Evolutionary conservation across 225 moss, liverwort and hornwort genomes (phyloP).

Genomic region (Physcomitrellopsis africana): DNA sequence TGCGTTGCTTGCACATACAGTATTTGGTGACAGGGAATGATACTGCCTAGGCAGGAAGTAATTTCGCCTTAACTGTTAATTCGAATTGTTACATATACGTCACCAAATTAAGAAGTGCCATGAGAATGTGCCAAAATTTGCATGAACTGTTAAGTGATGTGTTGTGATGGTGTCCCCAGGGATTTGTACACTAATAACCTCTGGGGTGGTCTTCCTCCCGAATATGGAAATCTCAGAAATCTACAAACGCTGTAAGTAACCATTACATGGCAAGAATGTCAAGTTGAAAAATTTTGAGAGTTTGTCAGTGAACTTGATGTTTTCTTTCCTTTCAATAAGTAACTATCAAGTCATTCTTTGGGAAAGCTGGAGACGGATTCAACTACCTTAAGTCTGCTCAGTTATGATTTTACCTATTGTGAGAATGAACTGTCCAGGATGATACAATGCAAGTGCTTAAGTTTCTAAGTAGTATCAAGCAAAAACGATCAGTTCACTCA

Average conservation of each 20-base stretch:
- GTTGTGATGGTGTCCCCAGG: neutral
- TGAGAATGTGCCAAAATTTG: neutral
- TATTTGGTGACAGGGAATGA: too few species aligned
- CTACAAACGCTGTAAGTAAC: slow-evolving; percentile 21
- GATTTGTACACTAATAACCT: slow-evolving; percentile 22
- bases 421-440: neutral
- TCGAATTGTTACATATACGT: too few species aligned
- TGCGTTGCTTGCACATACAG: neutral
- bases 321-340: too few species aligned
- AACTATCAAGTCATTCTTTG: too few species aligned
- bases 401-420: too few species aligned
- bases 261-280: neutral
- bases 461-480: neutral
- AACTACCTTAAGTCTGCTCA: too few species aligned
- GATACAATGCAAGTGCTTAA: neutral
- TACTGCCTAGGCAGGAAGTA: too few species aligned
- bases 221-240: slow-evolving; percentile 18
- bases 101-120: too few species aligned
- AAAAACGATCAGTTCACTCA: neutral
- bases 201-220: slow-evolving; percentile 23
- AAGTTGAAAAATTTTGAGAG: neutral
- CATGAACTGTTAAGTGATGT: neutral
- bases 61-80: too few species aligned
- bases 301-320: neutral
- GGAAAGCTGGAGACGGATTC: too few species aligned